Conservation (phyloP, 2,329 filamentous ascomycete genomes). For the Aspergillus udagawae region DNA sequence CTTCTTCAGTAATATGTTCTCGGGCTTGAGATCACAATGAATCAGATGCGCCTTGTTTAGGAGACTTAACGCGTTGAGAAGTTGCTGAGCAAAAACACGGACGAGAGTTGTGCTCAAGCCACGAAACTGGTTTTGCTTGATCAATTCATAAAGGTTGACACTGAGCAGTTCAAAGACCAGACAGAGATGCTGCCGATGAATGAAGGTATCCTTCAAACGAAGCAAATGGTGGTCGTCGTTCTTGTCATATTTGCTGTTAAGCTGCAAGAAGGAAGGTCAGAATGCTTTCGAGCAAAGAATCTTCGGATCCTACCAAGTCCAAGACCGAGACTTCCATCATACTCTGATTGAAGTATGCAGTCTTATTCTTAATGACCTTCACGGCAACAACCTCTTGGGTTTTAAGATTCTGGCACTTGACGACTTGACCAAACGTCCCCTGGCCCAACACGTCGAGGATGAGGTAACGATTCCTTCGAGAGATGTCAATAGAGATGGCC, state of each 20-base stretch:
- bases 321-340: slow-evolving; percentile 99
- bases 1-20: slow-evolving; percentile 98
- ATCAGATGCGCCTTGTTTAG: slow-evolving; percentile 96
- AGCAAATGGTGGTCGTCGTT: slow-evolving; percentile 97
- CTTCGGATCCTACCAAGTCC: slow-evolving; percentile 66
- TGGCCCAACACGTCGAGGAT: slow-evolving; percentile 96
- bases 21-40: slow-evolving; percentile 96
- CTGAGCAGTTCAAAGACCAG: slow-evolving; percentile 94
- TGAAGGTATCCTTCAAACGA: slow-evolving; percentile 94
- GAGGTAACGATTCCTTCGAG: slow-evolving; percentile 77
- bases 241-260: slow-evolving; percentile 98
- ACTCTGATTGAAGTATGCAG: slow-evolving; percentile 98
- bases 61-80: slow-evolving; percentile 85
- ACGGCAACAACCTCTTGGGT: slow-evolving; percentile 98
- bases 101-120: slow-evolving; percentile 95
- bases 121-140: slow-evolving; percentile 99
- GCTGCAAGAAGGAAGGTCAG: slow-evolving; percentile 47
- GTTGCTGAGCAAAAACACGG: slow-evolving; percentile 93
- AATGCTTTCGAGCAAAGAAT: neutral
- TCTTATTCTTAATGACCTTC: slow-evolving; percentile 98
- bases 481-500: slow-evolving; percentile 8
- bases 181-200: slow-evolving; percentile 94
- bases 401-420: slow-evolving; percentile 98
- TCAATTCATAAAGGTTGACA: slow-evolving; percentile 96
- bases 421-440: slow-evolving; percentile 96